Conservation (phyloP, 1,139 yeast genomes). For the Eremothecium gossypii region DNA sequence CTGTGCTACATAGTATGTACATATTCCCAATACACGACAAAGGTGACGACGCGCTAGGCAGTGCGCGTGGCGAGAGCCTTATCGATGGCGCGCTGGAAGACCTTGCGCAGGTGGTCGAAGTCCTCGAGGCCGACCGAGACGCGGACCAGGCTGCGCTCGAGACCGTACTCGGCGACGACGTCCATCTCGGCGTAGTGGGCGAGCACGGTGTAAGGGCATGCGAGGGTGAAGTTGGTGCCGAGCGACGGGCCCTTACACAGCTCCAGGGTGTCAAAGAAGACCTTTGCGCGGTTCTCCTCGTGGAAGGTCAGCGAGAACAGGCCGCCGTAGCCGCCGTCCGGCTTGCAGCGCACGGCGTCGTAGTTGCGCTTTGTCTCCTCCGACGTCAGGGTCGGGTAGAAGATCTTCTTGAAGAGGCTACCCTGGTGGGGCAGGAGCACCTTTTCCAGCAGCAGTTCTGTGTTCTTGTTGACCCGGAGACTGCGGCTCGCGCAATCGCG, state of each 20-base stretch:
- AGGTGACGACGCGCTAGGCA: neutral
- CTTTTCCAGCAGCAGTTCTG: slow-evolving; percentile 45
- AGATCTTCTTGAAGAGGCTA: slow-evolving; percentile 47
- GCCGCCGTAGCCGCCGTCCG: slow-evolving; percentile 89
- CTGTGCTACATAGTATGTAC: neutral
- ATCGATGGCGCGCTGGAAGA: slow-evolving; percentile 45
- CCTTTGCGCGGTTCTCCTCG: slow-evolving; percentile 54
- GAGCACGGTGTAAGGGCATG: slow-evolving; percentile 82
- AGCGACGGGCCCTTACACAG: slow-evolving; percentile 89
- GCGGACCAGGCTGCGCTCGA: slow-evolving; percentile 70
- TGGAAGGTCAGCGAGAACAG: slow-evolving; percentile 69
- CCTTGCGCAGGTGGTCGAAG: slow-evolving; percentile 39
- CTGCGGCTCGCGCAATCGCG: slow-evolving; percentile 76
- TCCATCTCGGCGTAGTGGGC: slow-evolving; percentile 85
- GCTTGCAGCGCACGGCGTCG: slow-evolving; percentile 53
- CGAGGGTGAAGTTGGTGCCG: slow-evolving; percentile 88
- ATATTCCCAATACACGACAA: neutral
- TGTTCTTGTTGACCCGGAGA: slow-evolving; percentile 54
- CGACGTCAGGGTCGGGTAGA: slow-evolving; percentile 54
- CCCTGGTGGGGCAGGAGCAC: slow-evolving; percentile 37
- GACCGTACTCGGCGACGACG: slow-evolving; percentile 76
- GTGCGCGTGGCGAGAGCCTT: slow-evolving; percentile 10
- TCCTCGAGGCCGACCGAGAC: slow-evolving; percentile 80
- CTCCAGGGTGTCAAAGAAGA: slow-evolving; percentile 64
- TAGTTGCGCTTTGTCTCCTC: slow-evolving; percentile 48